These are phyloP conservation scores for Fraxinus excelsior DNA, from an alignment of 257 asterid genomes.

Conservation along the genomic window DNA sequence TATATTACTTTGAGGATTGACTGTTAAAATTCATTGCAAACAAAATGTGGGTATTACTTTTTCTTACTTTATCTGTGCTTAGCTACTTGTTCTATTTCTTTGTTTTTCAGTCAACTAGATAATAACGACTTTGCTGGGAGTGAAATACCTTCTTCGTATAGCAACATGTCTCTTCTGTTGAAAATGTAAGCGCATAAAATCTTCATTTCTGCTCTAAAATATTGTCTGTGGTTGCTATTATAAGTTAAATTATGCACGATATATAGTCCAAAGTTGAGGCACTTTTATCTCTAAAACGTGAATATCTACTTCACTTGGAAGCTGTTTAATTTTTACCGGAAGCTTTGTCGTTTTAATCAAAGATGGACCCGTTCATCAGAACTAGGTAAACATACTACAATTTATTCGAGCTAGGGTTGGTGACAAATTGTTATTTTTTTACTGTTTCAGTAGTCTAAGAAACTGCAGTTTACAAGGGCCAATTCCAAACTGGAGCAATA, in stretches of 20 bases:
- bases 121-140: constrained; percentile 77
- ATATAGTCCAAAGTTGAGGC: neutral
- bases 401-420: constrained; percentile 14
- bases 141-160: constrained; percentile 65
- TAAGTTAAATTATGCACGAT: constrained; percentile 9
- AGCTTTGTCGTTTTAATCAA: constrained; percentile 12
- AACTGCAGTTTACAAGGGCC: constrained; percentile 90
- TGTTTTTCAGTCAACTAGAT: constrained; percentile 77
- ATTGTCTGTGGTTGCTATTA: neutral
- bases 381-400: neutral
- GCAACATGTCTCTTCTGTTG: constrained; percentile 66
- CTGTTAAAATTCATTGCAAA: neutral
- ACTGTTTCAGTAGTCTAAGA: constrained; percentile 84
- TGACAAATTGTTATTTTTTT: constrained; percentile 25
- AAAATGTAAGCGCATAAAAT: constrained; percentile 65
- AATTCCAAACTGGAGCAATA: constrained; percentile 78
- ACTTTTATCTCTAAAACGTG: neutral
- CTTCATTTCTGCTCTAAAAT: constrained; percentile 18
- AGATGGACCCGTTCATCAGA: neutral
- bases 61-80: constrained; percentile 11
- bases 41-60: neutral
- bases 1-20: neutral
- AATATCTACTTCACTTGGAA: constrained; percentile 8
- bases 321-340: constrained; percentile 4
- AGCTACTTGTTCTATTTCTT: constrained; percentile 1